phyloP scores from a whole-genome alignment of 441 rosid species.

The Mallotus japonicus region DNA sequence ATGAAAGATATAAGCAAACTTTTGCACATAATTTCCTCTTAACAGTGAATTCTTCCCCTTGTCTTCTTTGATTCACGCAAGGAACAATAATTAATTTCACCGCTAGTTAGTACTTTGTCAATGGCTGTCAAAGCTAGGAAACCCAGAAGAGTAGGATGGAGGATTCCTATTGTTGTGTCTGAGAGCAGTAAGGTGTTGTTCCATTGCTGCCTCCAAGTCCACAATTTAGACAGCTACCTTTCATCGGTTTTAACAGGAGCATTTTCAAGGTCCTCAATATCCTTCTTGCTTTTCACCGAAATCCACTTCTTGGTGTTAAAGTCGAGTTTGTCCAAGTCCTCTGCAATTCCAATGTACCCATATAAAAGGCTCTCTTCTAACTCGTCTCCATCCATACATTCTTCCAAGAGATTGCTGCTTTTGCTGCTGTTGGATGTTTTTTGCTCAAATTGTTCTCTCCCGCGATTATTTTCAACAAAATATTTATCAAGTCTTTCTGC shows the following conservation, averaged over 20 bases:
- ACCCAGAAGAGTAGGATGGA: too few species aligned
- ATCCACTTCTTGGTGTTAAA: constrained; percentile 51
- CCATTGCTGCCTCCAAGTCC: neutral
- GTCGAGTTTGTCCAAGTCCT: constrained; percentile 62
- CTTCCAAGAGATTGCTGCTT: constrained; percentile 11
- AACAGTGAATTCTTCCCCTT: neutral
- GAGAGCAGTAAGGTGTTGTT: too few species aligned
- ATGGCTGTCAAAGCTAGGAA: neutral
- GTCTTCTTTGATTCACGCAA: neutral
- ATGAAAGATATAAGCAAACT: neutral
- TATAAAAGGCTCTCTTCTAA: constrained; percentile 43
- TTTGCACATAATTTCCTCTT: neutral
- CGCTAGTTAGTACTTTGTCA: neutral
- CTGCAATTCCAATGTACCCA: constrained; percentile 59
- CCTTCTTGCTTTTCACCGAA: constrained; percentile 54
- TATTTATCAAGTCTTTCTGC: constrained; percentile 54
- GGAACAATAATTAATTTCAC: neutral
- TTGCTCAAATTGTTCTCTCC: constrained; percentile 43
- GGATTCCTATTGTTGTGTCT: neutral
- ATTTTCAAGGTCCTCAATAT: constrained; percentile 53
- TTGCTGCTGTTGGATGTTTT: constrained; percentile 26
- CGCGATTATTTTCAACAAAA: constrained; percentile 40
- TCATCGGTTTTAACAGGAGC: constrained; percentile 50
- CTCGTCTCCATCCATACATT: constrained; percentile 27
- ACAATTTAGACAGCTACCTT: constrained; percentile 17